Evolutionary conservation across 169 alveolate genomes (phyloP).

Genomic region (Cryptosporidium sp.): DNA sequence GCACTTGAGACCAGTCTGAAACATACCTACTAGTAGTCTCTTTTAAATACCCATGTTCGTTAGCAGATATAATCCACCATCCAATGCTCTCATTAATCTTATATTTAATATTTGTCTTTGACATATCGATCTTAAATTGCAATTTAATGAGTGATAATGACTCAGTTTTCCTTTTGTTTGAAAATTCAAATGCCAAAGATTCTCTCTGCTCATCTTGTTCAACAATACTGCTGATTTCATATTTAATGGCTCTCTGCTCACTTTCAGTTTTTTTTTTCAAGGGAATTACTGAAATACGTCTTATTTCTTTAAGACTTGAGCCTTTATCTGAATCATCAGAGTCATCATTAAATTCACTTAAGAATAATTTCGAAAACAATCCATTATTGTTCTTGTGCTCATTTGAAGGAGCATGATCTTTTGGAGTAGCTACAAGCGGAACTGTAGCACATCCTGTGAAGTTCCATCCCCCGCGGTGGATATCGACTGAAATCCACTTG

Average conservation of each 20-base stretch:
- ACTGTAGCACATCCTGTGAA: constrained; percentile 23
- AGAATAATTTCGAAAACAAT: constrained; percentile 33
- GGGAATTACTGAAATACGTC: constrained; percentile 23
- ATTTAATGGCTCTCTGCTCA: neutral
- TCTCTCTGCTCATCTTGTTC: constrained; percentile 60
- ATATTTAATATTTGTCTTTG: constrained; percentile 34
- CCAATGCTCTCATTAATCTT: constrained; percentile 53
- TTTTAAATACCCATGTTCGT: constrained; percentile 43
- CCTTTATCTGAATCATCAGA: constrained; percentile 8
- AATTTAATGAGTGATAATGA: constrained; percentile 7
- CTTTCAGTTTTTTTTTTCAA: constrained; percentile 16
- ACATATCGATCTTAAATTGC: constrained; percentile 38
- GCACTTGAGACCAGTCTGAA: constrained; percentile 22
- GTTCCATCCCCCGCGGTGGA: constrained; percentile 74
- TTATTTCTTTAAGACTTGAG: neutral
- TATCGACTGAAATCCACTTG: constrained; percentile 67
- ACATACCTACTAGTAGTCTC: constrained; percentile 58
- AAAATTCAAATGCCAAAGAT: constrained; percentile 56
- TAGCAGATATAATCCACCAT: constrained; percentile 63
- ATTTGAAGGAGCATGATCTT: neutral
- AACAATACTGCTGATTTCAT: constrained; percentile 24
- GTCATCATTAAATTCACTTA: constrained; percentile 19
- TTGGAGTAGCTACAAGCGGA: neutral
- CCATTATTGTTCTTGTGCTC: neutral
- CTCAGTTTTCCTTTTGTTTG: constrained; percentile 31